phyloP scores from a whole-genome alignment of 2,329 filamentous ascomycete genomes.

The Leptographium procerum region DNA sequence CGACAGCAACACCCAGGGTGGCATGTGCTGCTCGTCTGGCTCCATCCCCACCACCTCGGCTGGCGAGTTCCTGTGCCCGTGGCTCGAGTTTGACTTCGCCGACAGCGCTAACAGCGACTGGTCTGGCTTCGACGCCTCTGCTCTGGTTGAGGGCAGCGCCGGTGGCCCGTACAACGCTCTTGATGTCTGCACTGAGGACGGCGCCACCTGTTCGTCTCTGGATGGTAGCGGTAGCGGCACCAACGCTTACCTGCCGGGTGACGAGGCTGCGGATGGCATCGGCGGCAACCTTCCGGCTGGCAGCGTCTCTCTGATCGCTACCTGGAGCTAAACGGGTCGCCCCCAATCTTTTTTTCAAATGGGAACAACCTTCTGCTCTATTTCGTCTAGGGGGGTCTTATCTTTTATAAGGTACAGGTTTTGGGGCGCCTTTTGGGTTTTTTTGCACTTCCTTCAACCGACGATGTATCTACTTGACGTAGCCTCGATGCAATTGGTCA shows the following conservation, averaged over 20 bases:
- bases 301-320: conserved; percentile 10
- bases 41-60: conserved; percentile 22
- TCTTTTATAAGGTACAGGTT: background rate
- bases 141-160: conserved; percentile 29
- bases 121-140: conserved; percentile 40
- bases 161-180: conserved; percentile 25
- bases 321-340: conserved; percentile 6
- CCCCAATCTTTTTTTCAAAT: background rate
- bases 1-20: conserved; percentile 36
- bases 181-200: conserved; percentile 26
- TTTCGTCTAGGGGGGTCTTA: background rate
- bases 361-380: background rate
- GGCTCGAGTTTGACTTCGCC: conserved; percentile 39
- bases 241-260: conserved; percentile 24
- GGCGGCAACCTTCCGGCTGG: conserved; percentile 23
- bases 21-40: conserved; percentile 29
- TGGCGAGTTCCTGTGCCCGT: conserved; percentile 33
- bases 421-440: background rate
- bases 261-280: conserved; percentile 22
- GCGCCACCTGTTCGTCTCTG: conserved; percentile 21
- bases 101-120: conserved; percentile 33
- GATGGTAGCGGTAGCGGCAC: conserved; percentile 16
- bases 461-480: background rate
- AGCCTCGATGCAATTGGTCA: background rate
- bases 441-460: background rate